A percentile compares a stretch with the other conserved stretches of the same genome.
Evolutionary conservation across 441 rosid genomes (phyloP).

Genomic region (Rhodomyrtus psidioides): DNA sequence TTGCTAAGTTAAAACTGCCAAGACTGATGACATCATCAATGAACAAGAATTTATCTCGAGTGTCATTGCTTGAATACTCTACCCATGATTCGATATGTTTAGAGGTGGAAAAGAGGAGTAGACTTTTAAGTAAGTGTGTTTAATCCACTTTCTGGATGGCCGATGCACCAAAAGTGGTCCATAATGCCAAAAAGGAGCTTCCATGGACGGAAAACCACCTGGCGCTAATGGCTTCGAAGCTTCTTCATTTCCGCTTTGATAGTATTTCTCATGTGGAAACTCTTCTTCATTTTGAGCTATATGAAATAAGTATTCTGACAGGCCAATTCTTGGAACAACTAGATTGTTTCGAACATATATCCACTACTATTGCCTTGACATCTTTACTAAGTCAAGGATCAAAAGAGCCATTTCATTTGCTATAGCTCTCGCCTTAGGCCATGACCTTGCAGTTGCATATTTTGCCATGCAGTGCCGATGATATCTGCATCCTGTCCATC

Average conservation of each 20-base stretch:
- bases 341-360: neutral
- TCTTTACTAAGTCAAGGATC: neutral
- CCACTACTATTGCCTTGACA: neutral
- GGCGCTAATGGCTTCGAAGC: neutral
- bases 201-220: neutral
- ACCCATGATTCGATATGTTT: neutral
- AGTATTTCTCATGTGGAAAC: neutral
- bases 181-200: neutral
- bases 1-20: neutral
- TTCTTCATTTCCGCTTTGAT: neutral
- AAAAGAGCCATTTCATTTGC: neutral
- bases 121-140: neutral
- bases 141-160: neutral
- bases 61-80: neutral
- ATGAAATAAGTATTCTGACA: too few relatives aligned
- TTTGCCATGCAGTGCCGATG: neutral
- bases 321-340: neutral
- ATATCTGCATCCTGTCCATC: neutral
- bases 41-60: neutral
- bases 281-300: neutral
- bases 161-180: too few relatives aligned
- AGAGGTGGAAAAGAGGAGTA: neutral
- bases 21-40: neutral
- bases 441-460: neutral
- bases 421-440: neutral